These are phyloP conservation scores for Lathyrus aphaca DNA, from an alignment of 306 rosid genomes.

Conservation along the genomic window DNA sequence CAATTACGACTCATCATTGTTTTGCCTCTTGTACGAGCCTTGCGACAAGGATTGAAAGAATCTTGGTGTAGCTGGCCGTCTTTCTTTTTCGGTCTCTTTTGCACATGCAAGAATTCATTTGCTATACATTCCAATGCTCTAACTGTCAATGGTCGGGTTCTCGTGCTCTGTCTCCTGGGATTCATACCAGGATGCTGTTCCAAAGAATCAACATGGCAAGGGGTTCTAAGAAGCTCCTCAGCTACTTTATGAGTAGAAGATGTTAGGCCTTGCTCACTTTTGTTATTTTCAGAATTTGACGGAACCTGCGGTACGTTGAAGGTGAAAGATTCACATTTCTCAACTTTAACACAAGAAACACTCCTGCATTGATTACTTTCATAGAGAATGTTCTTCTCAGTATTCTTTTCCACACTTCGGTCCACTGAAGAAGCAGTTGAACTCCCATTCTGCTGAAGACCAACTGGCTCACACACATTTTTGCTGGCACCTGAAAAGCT, in stretches of 20 bases:
- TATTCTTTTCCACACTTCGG: conserved; percentile 40
- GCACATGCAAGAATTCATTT: conserved; percentile 52
- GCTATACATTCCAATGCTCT: conserved; percentile 76
- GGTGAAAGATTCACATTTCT: conserved; percentile 44
- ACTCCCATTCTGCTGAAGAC: conserved; percentile 41
- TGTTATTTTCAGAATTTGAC: conserved; percentile 39
- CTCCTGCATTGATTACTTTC: conserved; percentile 28
- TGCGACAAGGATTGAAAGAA: conserved; percentile 45
- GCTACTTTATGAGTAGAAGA: conserved; percentile 45
- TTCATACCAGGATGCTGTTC: conserved; percentile 27
- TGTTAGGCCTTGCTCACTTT: conserved; percentile 8
- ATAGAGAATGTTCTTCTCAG: conserved; percentile 24
- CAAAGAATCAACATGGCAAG: conserved; percentile 15
- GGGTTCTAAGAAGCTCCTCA: conserved; percentile 16
- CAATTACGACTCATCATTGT: not conserved
- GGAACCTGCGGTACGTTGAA: conserved; percentile 35
- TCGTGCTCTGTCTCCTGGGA: conserved; percentile 75
- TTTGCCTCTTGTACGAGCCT: conserved; percentile 45
- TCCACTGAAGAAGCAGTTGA: conserved; percentile 41
- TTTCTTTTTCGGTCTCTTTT: not conserved
- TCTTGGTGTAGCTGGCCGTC: conserved; percentile 19
- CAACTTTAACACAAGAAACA: conserved; percentile 20
- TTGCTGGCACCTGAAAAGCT: conserved; percentile 44
- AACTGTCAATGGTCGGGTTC: conserved; percentile 71
- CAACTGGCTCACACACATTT: conserved; percentile 39